Conservation (phyloP, 78 protist genomes). For the Dictyostelium firmibasis region DNA sequence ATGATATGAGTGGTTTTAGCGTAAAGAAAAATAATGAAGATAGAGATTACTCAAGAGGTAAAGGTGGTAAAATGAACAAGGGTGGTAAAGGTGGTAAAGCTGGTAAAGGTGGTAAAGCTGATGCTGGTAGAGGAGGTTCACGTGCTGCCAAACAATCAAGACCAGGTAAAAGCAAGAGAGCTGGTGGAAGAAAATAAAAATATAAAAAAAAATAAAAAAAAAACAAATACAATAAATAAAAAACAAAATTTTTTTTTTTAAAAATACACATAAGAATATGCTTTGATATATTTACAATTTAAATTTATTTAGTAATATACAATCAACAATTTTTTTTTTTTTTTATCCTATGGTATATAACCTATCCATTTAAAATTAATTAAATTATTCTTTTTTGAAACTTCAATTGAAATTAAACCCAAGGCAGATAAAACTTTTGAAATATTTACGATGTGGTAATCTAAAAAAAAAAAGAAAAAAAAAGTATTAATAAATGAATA, state of each 20-base stretch:
- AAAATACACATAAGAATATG: too few relatives aligned
- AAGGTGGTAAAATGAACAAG: slow-evolving; percentile 19
- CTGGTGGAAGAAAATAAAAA: not conserved
- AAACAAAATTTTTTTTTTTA: too few relatives aligned
- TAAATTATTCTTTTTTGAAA: not conserved
- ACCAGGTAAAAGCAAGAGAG: slow-evolving; percentile 15
- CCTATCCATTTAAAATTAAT: not conserved
- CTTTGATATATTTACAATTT: too few relatives aligned
- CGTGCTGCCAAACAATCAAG: not conserved
- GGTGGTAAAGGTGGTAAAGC: not conserved
- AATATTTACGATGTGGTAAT: not conserved
- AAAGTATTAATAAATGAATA: not conserved
- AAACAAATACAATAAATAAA: not conserved
- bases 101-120: not conserved
- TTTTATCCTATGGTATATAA: not conserved
- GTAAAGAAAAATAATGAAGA: slow-evolving; percentile 44
- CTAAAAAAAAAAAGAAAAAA: not conserved
- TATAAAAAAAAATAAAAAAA: not conserved
- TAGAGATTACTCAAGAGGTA: slow-evolving; percentile 26
- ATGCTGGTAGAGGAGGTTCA: not conserved
- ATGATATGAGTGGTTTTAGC: slow-evolving; percentile 34
- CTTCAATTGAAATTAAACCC: not conserved
- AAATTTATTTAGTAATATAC: too few relatives aligned
- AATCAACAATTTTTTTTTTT: too few relatives aligned
- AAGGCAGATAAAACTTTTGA: not conserved